Evolutionary conservation across 73 alveolate genomes (phyloP).

Genomic region (Tetrahymena thermophila): DNA sequence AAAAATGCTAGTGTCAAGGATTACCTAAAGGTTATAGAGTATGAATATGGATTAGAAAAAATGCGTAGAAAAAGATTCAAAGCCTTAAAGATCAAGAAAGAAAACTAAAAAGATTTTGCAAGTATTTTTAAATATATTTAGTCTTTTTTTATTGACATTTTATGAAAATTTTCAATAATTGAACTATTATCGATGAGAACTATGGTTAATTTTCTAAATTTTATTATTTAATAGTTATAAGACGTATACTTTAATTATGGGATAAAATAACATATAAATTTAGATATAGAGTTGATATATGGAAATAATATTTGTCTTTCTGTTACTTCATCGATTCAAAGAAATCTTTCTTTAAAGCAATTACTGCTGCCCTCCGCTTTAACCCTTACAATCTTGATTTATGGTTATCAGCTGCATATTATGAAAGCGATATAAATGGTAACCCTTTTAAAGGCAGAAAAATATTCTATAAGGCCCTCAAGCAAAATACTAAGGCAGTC

Average conservation of each 20-base stretch:
- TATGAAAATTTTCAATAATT: too few relatives aligned
- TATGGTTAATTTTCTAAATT: too few relatives aligned
- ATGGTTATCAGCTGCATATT: slow-evolving; percentile 36
- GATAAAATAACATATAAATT: slow-evolving; percentile 38
- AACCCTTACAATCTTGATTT: slow-evolving; percentile 32
- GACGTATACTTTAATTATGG: slow-evolving; percentile 33
- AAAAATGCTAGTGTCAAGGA: slow-evolving; percentile 20
- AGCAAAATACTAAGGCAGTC: background rate
- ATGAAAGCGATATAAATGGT: slow-evolving; percentile 19
- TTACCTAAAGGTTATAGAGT: slow-evolving; percentile 25
- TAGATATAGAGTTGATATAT: slow-evolving; percentile 27
- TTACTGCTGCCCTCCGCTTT: slow-evolving; percentile 28
- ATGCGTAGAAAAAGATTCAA: slow-evolving; percentile 17
- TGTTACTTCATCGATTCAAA: slow-evolving; percentile 32
- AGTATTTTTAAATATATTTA: background rate
- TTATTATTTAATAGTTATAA: background rate
- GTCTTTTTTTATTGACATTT: too few relatives aligned
- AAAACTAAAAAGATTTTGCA: slow-evolving; percentile 16
- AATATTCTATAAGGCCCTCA: slow-evolving; percentile 22
- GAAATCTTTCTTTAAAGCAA: slow-evolving; percentile 31
- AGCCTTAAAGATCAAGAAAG: slow-evolving; percentile 22
- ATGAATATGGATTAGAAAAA: slow-evolving; percentile 41
- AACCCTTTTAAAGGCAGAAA: slow-evolving; percentile 41
- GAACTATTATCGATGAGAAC: too few relatives aligned
- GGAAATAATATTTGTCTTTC: slow-evolving; percentile 38